phyloP scores from a whole-genome alignment of 441 rosid genomes.

The Populus hybrid region DNA sequence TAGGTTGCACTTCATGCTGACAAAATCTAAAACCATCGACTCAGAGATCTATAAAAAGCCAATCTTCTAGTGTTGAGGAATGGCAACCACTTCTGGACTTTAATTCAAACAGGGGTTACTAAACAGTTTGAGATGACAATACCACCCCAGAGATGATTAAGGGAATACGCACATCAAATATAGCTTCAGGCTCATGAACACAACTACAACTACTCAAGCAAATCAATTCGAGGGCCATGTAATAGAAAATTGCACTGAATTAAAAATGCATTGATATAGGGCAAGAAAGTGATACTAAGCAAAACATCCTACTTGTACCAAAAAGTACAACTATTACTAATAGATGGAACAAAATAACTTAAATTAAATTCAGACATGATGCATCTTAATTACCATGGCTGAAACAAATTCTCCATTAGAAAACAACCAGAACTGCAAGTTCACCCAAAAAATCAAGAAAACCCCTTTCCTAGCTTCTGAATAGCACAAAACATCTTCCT shows the following conservation, averaged over 20 bases:
- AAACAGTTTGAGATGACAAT: background rate
- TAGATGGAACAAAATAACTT: slow-evolving; percentile 16
- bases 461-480: slow-evolving; percentile 82
- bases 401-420: slow-evolving; percentile 19
- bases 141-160: background rate
- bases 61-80: background rate
- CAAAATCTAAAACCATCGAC: background rate
- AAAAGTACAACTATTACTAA: slow-evolving; percentile 20
- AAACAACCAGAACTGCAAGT: background rate
- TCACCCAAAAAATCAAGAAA: slow-evolving; percentile 42
- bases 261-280: slow-evolving; percentile 28
- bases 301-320: slow-evolving; percentile 25
- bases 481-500: slow-evolving; percentile 90
- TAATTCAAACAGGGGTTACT: background rate
- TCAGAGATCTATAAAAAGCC: background rate
- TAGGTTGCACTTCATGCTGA: background rate
- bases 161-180: background rate
- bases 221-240: slow-evolving; percentile 12
- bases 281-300: slow-evolving; percentile 22
- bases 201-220: slow-evolving; percentile 8
- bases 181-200: background rate
- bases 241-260: slow-evolving; percentile 32
- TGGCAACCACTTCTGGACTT: background rate
- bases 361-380: slow-evolving; percentile 39
- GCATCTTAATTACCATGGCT: slow-evolving; percentile 41